Evolutionary conservation across 768 basidiomycete genomes (phyloP).

Genomic region (Boletus reticuloceps): DNA sequence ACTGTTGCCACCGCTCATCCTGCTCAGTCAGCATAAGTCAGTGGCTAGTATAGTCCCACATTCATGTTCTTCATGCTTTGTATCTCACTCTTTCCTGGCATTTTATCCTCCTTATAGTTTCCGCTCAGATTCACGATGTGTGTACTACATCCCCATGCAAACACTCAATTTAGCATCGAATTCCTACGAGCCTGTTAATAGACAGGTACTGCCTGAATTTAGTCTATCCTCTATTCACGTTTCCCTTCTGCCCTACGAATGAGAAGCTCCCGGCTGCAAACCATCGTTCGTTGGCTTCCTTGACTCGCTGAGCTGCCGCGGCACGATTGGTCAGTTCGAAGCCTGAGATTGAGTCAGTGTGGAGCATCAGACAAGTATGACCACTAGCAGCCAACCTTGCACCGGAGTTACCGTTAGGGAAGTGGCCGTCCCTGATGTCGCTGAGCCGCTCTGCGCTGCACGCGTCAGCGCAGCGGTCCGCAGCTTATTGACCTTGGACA

Average conservation of each 20-base stretch:
- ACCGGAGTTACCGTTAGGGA: conserved; percentile 94
- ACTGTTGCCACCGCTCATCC: conserved; percentile 53
- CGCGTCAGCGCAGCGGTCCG: conserved; percentile 82
- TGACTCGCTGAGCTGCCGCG: conserved; percentile 81
- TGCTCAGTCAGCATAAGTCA: conserved; percentile 27
- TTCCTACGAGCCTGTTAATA: neutral
- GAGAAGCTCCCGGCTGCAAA: conserved; percentile 86
- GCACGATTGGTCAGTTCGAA: conserved; percentile 94
- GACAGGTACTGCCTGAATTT: neutral
- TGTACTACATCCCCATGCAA: conserved; percentile 10
- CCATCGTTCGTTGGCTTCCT: conserved; percentile 97
- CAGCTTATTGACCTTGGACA: conserved; percentile 92
- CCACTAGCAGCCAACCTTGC: conserved; percentile 58
- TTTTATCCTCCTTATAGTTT: conserved; percentile 17
- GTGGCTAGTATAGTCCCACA: neutral
- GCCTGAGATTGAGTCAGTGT: conserved; percentile 38
- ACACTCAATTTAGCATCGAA: conserved; percentile 2
- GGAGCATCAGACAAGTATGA: neutral
- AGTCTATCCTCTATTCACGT: conserved; percentile 20
- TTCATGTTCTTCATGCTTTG: neutral
- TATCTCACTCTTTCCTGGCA: conserved; percentile 10
- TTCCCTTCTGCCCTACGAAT: conserved; percentile 61
- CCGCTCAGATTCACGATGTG: conserved; percentile 10
- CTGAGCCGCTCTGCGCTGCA: conserved; percentile 56
- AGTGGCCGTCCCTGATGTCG: conserved; percentile 80